Evolutionary conservation across 2,329 filamentous ascomycete species (phyloP).

Genomic region (Helotiales sp.): DNA sequence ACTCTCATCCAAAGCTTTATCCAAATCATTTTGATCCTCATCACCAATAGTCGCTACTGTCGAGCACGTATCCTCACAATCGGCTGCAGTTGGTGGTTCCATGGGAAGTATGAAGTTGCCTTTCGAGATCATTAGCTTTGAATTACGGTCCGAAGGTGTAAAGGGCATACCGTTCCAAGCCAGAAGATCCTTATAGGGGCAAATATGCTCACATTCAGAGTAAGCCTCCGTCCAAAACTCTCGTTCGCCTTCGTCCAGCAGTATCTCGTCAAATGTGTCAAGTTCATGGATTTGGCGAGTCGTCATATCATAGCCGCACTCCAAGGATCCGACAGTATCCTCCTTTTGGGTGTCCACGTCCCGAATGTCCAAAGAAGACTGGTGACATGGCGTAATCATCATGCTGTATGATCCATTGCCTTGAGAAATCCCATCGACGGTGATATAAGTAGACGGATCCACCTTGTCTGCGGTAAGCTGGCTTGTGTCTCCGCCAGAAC

Average conservation of each 20-base stretch:
- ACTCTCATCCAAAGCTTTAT: neutral
- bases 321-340: neutral
- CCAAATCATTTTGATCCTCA: neutral
- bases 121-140: neutral
- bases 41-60: neutral
- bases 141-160: no score
- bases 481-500: neutral
- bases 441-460: neutral
- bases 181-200: neutral
- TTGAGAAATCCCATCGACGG: neutral
- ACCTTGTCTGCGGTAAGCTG: neutral
- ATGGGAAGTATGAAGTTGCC: neutral
- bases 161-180: slow-evolving; percentile 4
- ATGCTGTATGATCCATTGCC: neutral
- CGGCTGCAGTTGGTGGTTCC: neutral
- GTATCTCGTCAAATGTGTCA: neutral
- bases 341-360: neutral
- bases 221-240: neutral
- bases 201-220: neutral
- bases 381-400: neutral
- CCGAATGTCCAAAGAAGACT: neutral
- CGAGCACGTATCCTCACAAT: neutral
- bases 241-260: neutral
- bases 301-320: neutral
- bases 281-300: no score